Evolutionary conservation across 1,139 yeast species (phyloP).

Genomic region (Yamadazyma pseudoaaseri): DNA sequence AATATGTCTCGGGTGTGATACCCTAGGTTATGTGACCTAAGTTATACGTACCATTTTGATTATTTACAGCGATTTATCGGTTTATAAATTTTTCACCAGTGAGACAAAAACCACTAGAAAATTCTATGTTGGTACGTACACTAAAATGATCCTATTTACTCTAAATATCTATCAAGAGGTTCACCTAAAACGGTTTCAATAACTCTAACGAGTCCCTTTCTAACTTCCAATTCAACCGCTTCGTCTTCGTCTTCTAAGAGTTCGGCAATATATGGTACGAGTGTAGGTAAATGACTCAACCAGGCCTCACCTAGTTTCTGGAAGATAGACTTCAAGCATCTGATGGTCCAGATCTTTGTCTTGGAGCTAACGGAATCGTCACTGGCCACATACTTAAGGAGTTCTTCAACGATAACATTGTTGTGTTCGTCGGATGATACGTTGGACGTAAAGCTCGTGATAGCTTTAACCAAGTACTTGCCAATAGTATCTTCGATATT

Average conservation of each 20-base stretch:
- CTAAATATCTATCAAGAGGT: conserved; percentile 85
- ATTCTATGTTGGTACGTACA: not conserved
- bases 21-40: too few species aligned
- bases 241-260: conserved; percentile 94
- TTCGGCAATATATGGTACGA: conserved; percentile 95
- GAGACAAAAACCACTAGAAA: conserved; percentile 1
- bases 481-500: conserved; percentile 71
- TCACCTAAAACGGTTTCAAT: conserved; percentile 93
- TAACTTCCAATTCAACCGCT: conserved; percentile 85
- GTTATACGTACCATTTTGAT: conserved; percentile 18
- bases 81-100: conserved; percentile 2
- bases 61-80: too few species aligned
- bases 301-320: conserved; percentile 94
- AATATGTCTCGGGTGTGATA: too few species aligned
- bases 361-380: conserved; percentile 27
- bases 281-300: conserved; percentile 86
- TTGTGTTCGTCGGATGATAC: conserved; percentile 86
- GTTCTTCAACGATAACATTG: conserved; percentile 38
- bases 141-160: conserved; percentile 37
- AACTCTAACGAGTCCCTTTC: conserved; percentile 88
- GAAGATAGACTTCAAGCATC: conserved; percentile 76
- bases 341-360: conserved; percentile 79
- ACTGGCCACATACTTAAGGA: conserved; percentile 39
- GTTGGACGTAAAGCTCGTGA: conserved; percentile 70
- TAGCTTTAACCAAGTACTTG: conserved; percentile 74